Evolutionary conservation across 257 asterid genomes (phyloP).

Genomic region (Scutellaria baicalensis): DNA sequence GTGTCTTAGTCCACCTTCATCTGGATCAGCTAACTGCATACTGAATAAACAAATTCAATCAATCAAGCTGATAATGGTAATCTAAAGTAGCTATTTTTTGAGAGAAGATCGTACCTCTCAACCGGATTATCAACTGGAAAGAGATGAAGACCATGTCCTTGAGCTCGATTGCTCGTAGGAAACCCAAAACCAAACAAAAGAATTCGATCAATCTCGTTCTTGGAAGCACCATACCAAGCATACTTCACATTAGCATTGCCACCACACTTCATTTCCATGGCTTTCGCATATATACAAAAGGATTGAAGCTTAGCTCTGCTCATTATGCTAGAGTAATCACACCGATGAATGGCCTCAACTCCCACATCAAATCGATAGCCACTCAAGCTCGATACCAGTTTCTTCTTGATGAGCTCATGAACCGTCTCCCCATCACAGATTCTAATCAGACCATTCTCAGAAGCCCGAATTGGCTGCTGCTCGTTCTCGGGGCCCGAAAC

Average conservation of each 20-base stretch:
- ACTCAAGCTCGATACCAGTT: slow-evolving; percentile 26
- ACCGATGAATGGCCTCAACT: slow-evolving; percentile 28
- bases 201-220: slow-evolving; percentile 23
- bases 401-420: slow-evolving; percentile 18
- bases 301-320: slow-evolving; percentile 26
- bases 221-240: slow-evolving; percentile 53
- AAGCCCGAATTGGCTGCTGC: not conserved
- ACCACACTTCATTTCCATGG: slow-evolving; percentile 30
- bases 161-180: slow-evolving; percentile 1
- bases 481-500: slow-evolving; percentile 23
- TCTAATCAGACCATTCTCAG: slow-evolving; percentile 11
- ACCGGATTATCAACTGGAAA: slow-evolving; percentile 34
- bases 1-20: slow-evolving; percentile 40
- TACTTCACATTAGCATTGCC: slow-evolving; percentile 45
- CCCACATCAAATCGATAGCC: not conserved
- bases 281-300: slow-evolving; percentile 29
- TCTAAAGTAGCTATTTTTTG: too few relatives aligned
- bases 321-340: slow-evolving; percentile 15
- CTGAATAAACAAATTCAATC: slow-evolving; percentile 20
- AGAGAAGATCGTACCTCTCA: slow-evolving; percentile 27
- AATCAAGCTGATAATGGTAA: not conserved
- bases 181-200: slow-evolving; percentile 34
- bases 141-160: slow-evolving; percentile 30
- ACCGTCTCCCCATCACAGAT: slow-evolving; percentile 20
- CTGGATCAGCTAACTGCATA: slow-evolving; percentile 28